Percentiles rank a stretch among this genome's conserved stretches.
phyloP scores from a whole-genome alignment of 23 red algal genomes.

The Pyropia haitanensis region DNA sequence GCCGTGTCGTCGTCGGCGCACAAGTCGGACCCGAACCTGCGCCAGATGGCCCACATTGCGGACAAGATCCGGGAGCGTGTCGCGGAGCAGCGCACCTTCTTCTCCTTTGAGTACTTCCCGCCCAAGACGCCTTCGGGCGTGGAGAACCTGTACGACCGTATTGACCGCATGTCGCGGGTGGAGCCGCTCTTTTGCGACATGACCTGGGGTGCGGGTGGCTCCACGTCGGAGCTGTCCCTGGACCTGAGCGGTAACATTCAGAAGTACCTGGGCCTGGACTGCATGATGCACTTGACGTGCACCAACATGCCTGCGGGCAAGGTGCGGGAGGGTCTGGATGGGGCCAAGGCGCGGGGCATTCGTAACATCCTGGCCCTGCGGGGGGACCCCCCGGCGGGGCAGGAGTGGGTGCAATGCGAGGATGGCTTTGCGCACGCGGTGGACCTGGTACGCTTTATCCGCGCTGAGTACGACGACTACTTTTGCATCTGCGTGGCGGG shows the following conservation, averaged over 20 bases:
- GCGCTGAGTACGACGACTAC: conserved; percentile 80
- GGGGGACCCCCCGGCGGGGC: conserved; percentile 94
- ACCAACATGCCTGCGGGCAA: conserved; percentile 96
- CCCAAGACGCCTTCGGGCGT: conserved; percentile 88
- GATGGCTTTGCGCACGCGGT: conserved; percentile 94
- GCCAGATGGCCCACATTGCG: conserved; percentile 44
- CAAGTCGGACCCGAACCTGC: conserved; percentile 46
- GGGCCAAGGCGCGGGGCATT: conserved; percentile 72
- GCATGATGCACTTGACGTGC: conserved; percentile 98
- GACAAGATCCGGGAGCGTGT: conserved; percentile 77
- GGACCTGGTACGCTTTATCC: conserved; percentile 88
- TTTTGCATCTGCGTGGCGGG: conserved; percentile 92
- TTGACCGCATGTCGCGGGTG: conserved; percentile 76
- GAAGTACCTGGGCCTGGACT: conserved; percentile 83
- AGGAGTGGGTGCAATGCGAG: conserved; percentile 90
- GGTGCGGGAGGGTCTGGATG: conserved; percentile 78
- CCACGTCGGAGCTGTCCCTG: conserved; percentile 75
- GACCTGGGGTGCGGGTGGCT: conserved; percentile 98
- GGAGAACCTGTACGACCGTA: conserved; percentile 77
- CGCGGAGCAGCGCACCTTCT: conserved; percentile 61
- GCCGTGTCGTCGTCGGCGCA: neutral
- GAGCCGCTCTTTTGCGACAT: conserved; percentile 99
- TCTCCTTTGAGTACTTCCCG: conserved; percentile 98
- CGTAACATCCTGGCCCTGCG: conserved; percentile 91
- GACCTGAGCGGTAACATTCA: conserved; percentile 95